These are phyloP conservation scores for Fusarium sambucinum DNA, from an alignment of 2,329 filamentous ascomycete genomes.

Conservation along the genomic window DNA sequence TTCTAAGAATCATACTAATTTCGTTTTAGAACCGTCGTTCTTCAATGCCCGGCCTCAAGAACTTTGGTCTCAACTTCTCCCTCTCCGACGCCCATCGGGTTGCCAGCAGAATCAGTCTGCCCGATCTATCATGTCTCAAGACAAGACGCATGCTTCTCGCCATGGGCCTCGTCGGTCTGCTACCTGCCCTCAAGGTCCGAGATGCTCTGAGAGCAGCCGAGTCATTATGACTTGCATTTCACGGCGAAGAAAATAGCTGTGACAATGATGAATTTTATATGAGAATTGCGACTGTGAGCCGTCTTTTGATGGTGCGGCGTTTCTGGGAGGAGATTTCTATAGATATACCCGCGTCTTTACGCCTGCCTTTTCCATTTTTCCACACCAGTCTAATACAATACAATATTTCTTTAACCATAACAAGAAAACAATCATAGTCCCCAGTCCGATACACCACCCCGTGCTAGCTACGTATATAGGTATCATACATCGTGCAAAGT, in stretches of 20 bases:
- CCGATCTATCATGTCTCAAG: constrained; percentile 46
- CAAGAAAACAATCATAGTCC: constrained; percentile 1
- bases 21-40: constrained; percentile 31
- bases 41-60: constrained; percentile 34
- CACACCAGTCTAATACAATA: constrained; percentile 37
- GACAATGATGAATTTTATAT: constrained; percentile 13
- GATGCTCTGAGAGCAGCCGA: constrained; percentile 34
- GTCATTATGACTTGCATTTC: constrained; percentile 43
- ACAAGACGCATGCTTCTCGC: constrained; percentile 49
- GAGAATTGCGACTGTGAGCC: constrained; percentile 39
- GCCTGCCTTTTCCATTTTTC: constrained; percentile 35
- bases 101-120: constrained; percentile 39
- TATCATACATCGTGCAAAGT: constrained; percentile 45
- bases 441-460: constrained; percentile 25
- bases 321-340: constrained; percentile 46
- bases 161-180: constrained; percentile 50
- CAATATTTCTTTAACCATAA: constrained; percentile 12
- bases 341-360: constrained; percentile 45
- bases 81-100: constrained; percentile 34
- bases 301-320: constrained; percentile 22
- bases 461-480: constrained; percentile 27
- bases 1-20: neutral
- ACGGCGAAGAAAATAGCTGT: neutral
- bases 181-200: constrained; percentile 43
- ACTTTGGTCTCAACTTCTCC: constrained; percentile 41